Base-by-base conservation (phyloP, 1,284 basidiomycete genomes). In the Sporisorium exsertum region DNA sequence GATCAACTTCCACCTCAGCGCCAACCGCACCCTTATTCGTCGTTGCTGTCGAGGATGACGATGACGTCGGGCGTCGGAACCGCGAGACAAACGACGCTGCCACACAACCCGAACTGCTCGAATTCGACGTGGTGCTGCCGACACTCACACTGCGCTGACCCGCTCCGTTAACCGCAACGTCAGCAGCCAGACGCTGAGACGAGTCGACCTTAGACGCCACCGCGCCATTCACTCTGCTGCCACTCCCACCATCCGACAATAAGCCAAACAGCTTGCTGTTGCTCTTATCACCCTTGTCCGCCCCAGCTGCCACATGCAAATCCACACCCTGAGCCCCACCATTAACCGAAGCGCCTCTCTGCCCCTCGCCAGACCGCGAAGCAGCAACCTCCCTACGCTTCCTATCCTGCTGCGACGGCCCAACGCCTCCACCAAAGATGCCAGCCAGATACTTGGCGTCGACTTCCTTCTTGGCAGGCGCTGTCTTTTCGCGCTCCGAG, bases 371-470 rank as follows among this genome's bases (percentile, higher is more conserved):
- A n/a, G 67, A 10, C 8, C 54, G 52, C 27, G 24, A 22, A 16
- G 15, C 32, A 10, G 47, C 15, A 2, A 57, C 40, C 40, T 74
- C 66, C 46, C 50, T 66, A 3, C 59, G 47, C 60, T 62, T 73
- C 37, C 46, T 65, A 10, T 64, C 60, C 43, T 51, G 42, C 42
- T 51, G 43, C 26, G 47, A 24, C 9, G 42, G n/a, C 15, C 32
- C 47, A 35, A 54, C 72, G 20, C 58, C 72, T 20, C 78, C 78
- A 47, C 78, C 78, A 64, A 80, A 80, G 64, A 80, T 79, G 18
- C 61, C 73, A 20, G 78, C 78, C 26, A 80, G 45, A 22, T 80
- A 80, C 50, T 69, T 77, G 15, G 78, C 78, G 47, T 80, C 78
- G 29, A 80, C 63, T 26, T 78, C 66, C 29, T 72, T 74, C 63